Evolutionary conservation across 2,329 filamentous ascomycete genomes (phyloP).

Genomic region (Pyricularia sp.): DNA sequence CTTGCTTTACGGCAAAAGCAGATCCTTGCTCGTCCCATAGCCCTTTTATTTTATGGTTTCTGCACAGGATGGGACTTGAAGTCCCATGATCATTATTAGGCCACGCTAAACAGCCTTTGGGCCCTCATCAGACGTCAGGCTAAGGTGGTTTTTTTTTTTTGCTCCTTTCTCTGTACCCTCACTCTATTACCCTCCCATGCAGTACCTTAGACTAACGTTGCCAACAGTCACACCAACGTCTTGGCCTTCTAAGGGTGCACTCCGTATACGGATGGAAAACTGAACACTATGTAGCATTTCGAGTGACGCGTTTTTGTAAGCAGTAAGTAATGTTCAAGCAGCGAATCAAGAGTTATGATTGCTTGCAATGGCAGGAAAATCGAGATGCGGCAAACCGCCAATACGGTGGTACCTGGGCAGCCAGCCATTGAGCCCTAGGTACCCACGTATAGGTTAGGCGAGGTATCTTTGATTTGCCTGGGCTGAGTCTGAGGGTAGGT

Average conservation of each 20-base stretch:
- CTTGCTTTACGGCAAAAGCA: background rate
- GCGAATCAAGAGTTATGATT: background rate
- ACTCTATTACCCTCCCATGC: background rate
- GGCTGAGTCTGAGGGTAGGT: background rate
- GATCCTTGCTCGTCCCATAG: background rate
- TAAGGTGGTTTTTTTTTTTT: background rate
- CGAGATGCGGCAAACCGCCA: background rate
- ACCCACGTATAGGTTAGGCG: background rate
- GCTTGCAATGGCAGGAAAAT: background rate
- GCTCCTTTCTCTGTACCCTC: background rate
- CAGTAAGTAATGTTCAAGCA: background rate
- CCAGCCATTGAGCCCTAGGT: background rate
- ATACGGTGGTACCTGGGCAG: background rate
- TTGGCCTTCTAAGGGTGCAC: no score
- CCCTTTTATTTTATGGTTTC: background rate
- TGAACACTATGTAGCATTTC: no score
- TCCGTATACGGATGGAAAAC: no score
- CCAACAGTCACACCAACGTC: no score
- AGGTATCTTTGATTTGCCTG: background rate
- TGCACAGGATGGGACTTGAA: background rate
- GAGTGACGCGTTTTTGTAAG: no score
- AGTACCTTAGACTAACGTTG: background rate
- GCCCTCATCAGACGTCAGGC: background rate
- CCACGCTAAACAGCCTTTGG: background rate
- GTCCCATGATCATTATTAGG: constrained; percentile 1